Conservation (phyloP, 768 basidiomycete genomes). For the Panus rudis region DNA sequence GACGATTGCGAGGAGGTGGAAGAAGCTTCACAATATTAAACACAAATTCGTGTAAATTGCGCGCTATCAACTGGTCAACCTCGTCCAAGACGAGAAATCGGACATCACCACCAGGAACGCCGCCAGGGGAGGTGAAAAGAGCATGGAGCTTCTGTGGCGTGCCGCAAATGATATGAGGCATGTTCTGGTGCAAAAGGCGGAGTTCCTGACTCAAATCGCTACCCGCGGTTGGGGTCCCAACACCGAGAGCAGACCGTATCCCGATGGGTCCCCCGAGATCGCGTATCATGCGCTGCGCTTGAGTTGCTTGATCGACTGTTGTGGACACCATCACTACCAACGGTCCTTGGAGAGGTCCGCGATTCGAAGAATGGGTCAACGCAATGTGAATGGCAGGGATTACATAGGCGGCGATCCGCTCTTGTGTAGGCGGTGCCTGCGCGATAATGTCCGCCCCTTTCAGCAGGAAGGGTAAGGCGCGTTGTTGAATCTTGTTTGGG, state of each 20-base stretch:
- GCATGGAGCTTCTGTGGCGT: constrained; percentile 96
- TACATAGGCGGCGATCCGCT: constrained; percentile 95
- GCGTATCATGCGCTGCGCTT: constrained; percentile 91
- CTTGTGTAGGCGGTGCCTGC: constrained; percentile 97
- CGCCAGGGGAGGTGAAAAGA: constrained; percentile 75
- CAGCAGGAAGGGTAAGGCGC: constrained; percentile 91
- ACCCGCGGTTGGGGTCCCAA: constrained; percentile 63
- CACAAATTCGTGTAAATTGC: constrained; percentile 93
- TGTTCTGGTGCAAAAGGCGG: constrained; percentile 79
- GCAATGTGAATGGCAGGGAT: constrained; percentile 86
- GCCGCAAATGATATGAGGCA: constrained; percentile 93
- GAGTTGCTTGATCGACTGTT: constrained; percentile 97
- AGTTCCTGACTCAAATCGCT: constrained; percentile 67
- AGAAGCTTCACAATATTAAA: constrained; percentile 89
- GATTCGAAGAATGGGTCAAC: constrained; percentile 51
- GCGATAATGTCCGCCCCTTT: constrained; percentile 96
- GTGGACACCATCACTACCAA: constrained; percentile 93
- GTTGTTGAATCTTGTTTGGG: constrained; percentile 97
- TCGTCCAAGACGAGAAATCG: constrained; percentile 95
- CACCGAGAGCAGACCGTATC: constrained; percentile 81
- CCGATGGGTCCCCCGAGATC: constrained; percentile 93
- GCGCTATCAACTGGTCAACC: constrained; percentile 95
- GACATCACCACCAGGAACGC: constrained; percentile 76
- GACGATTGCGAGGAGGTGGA: constrained; percentile 76
- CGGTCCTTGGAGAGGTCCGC: constrained; percentile 66